A percentile compares a stretch with the other conserved stretches of the same genome.
These are phyloP conservation scores for Datisca glomerata DNA, from an alignment of 306 rosid species.

Conservation along the genomic window DNA sequence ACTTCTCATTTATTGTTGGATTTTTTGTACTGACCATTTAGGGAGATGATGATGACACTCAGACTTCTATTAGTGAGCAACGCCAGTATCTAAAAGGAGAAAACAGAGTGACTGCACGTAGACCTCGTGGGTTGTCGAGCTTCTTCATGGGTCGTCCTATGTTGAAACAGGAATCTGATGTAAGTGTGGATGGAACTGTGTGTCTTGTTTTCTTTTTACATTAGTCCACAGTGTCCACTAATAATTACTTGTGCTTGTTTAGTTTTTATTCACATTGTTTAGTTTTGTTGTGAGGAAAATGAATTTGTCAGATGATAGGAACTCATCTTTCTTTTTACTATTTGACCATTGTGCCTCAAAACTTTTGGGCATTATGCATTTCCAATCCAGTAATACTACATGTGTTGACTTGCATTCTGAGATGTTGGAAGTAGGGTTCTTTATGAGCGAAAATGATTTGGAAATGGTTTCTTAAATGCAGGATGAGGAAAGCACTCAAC, in stretches of 20 bases:
- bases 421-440: too few species aligned
- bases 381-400: too few species aligned
- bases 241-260: too few species aligned
- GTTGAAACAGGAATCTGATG: conserved; percentile 38
- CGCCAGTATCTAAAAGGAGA: conserved; percentile 28
- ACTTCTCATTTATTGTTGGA: too few species aligned
- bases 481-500: conserved; percentile 43
- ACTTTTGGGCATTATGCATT: too few species aligned
- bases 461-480: conserved; percentile 27
- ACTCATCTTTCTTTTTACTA: too few species aligned
- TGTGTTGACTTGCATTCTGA: too few species aligned
- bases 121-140: conserved; percentile 53
- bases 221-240: too few species aligned
- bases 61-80: conserved; percentile 26
- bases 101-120: conserved; percentile 33
- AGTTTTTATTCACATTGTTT: not conserved
- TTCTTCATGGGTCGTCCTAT: conserved; percentile 31
- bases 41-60: conserved; percentile 47
- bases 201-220: too few species aligned
- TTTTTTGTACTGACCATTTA: conserved; percentile 23
- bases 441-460: too few species aligned
- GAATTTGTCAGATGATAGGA: too few species aligned
- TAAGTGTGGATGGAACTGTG: conserved; percentile 39
- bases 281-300: not conserved
- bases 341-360: too few species aligned